Percentiles rank a stretch among this genome's conserved stretches.
phyloP scores from a whole-genome alignment of 192 early-diverging fungal genomes.

The Neocallimastix lanati region DNA sequence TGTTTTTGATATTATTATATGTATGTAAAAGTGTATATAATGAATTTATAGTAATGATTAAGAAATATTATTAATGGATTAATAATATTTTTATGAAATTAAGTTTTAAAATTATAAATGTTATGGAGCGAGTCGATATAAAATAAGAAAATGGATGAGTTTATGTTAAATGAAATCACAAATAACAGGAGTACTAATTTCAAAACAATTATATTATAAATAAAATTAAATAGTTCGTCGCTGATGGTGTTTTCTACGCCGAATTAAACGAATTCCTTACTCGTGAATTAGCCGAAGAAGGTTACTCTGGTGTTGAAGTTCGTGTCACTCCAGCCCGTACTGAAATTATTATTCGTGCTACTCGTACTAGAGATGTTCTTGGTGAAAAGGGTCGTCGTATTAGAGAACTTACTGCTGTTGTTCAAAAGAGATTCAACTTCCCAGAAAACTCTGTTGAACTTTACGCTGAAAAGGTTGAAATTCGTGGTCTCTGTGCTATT shows the following conservation, averaged over 20 bases:
- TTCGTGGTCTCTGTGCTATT: conserved; percentile 93
- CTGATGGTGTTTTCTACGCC: conserved; percentile 99
- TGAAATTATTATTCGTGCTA: conserved; percentile 98
- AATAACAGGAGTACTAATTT: too few relatives aligned
- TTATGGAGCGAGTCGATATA: too few relatives aligned
- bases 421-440: conserved; percentile 99
- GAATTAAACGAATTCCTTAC: conserved; percentile 99
- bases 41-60: too few relatives aligned
- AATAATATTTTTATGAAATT: too few relatives aligned
- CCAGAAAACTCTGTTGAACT: conserved; percentile 95
- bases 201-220: too few relatives aligned
- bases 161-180: too few relatives aligned
- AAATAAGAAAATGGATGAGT: too few relatives aligned
- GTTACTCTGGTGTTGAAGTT: conserved; percentile 99
- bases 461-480: conserved; percentile 92
- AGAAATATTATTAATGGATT: too few relatives aligned
- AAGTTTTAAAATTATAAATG: too few relatives aligned
- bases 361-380: conserved; percentile 92
- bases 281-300: conserved; percentile 89
- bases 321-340: conserved; percentile 97
- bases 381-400: conserved; percentile 98
- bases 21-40: too few relatives aligned
- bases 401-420: conserved; percentile 88
- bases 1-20: too few relatives aligned
- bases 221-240: conserved; percentile 84